Percentiles rank a stretch among this genome's conserved stretches.
phyloP scores from a whole-genome alignment of 2,329 filamentous ascomycete genomes.

The Ceratocystis alfenasii region DNA sequence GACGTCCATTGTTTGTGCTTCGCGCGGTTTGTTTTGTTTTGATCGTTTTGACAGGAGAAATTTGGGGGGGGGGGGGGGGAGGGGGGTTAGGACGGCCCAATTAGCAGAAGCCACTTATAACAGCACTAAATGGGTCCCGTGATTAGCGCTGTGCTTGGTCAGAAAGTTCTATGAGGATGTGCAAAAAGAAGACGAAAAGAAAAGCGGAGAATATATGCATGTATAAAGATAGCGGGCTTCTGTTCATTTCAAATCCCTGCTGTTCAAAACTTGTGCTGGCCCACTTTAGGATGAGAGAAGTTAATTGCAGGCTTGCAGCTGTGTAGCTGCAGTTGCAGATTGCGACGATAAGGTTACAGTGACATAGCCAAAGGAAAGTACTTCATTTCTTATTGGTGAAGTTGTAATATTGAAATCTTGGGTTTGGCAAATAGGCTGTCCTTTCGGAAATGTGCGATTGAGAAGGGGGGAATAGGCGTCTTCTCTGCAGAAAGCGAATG shows the following conservation, averaged over 20 bases:
- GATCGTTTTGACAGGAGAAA: not conserved
- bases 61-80: no score
- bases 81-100: not conserved
- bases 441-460: not conserved
- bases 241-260: not conserved
- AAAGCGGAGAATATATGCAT: not conserved
- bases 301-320: not conserved
- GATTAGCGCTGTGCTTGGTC: not conserved
- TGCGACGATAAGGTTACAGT: not conserved
- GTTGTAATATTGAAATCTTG: not conserved
- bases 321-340: not conserved
- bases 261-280: not conserved
- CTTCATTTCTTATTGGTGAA: not conserved
- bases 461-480: not conserved
- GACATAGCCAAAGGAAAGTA: not conserved
- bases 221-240: not conserved
- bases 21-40: not conserved
- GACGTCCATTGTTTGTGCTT: not conserved
- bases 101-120: not conserved
- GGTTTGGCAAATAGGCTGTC: not conserved
- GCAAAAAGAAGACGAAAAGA: not conserved
- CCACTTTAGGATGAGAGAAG: not conserved
- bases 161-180: slow-evolving; percentile 6
- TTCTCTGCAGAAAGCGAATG: not conserved
- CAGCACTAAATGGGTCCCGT: not conserved